Evolutionary conservation across 2,329 filamentous ascomycete species (phyloP).

Genomic region (Aschersonia sp.): DNA sequence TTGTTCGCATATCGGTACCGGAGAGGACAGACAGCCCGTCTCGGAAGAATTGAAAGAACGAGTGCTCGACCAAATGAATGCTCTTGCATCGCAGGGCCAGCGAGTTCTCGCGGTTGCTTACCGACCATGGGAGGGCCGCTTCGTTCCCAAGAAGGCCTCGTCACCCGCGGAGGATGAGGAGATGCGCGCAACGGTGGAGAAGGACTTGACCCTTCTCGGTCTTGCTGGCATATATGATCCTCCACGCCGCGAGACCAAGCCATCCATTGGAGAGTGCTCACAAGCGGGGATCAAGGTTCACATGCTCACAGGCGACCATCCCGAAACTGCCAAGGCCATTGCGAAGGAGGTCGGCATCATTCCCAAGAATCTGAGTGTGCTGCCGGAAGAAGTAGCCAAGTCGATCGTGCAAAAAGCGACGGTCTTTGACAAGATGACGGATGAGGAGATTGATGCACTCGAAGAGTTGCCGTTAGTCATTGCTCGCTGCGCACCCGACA

Average conservation of each 20-base stretch:
- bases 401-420: constrained; percentile 61
- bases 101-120: constrained; percentile 60
- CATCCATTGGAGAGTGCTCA: constrained; percentile 55
- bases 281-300: constrained; percentile 65
- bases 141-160: constrained; percentile 19
- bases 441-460: constrained; percentile 61
- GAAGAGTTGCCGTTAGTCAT: constrained; percentile 68
- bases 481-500: constrained; percentile 70
- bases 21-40: constrained; percentile 26
- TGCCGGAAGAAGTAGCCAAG: constrained; percentile 48
- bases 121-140: constrained; percentile 39
- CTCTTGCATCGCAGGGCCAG: constrained; percentile 51
- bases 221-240: constrained; percentile 79
- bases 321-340: constrained; percentile 64
- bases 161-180: constrained; percentile 24
- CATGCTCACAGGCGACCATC: constrained; percentile 77
- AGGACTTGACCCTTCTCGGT: constrained; percentile 59
- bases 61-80: constrained; percentile 39
- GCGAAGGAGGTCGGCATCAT: constrained; percentile 69
- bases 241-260: constrained; percentile 65
- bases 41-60: constrained; percentile 34
- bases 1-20: constrained; percentile 32
- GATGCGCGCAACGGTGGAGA: constrained; percentile 49
- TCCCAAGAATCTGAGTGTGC: constrained; percentile 41
- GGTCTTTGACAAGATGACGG: constrained; percentile 64